phyloP scores from a whole-genome alignment of 2,329 filamentous ascomycete genomes.

The Grosmannia huntii region DNA sequence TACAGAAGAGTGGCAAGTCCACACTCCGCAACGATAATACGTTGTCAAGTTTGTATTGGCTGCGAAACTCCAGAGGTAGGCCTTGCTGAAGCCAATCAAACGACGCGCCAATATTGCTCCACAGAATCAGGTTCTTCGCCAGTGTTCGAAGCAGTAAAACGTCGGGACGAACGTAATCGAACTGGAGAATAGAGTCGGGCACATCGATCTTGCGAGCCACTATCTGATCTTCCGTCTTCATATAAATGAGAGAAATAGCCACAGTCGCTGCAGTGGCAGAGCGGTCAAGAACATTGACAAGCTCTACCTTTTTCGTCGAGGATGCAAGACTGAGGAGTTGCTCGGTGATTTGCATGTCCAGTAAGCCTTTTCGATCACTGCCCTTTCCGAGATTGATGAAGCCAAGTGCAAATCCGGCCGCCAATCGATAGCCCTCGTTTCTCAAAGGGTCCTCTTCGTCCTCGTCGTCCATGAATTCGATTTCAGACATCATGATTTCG shows the following conservation, averaged over 20 bases:
- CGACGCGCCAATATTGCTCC: conserved; percentile 66
- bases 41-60: conserved; percentile 44
- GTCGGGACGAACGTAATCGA: conserved; percentile 91
- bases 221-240: conserved; percentile 85
- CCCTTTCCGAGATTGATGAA: conserved; percentile 93
- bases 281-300: conserved; percentile 86
- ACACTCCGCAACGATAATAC: conserved; percentile 57
- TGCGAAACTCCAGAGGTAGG: conserved; percentile 57
- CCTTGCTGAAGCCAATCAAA: conserved; percentile 64
- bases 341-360: conserved; percentile 89
- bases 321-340: conserved; percentile 76
- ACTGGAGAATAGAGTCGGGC: conserved; percentile 78
- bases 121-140: conserved; percentile 83
- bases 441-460: conserved; percentile 77
- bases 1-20: conserved; percentile 87
- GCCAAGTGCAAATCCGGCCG: conserved; percentile 84
- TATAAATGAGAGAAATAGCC: conserved; percentile 82
- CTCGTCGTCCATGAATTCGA: conserved; percentile 70
- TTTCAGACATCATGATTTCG: conserved; percentile 96
- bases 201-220: conserved; percentile 88
- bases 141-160: conserved; percentile 82
- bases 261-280: conserved; percentile 89
- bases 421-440: conserved; percentile 91
- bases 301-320: conserved; percentile 76
- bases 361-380: conserved; percentile 71